Evolutionary conservation across 148 eudicot species (phyloP), one percentile per base, ranked within the genome.

Genomic region (Chenopodium berlandieri): DNA sequence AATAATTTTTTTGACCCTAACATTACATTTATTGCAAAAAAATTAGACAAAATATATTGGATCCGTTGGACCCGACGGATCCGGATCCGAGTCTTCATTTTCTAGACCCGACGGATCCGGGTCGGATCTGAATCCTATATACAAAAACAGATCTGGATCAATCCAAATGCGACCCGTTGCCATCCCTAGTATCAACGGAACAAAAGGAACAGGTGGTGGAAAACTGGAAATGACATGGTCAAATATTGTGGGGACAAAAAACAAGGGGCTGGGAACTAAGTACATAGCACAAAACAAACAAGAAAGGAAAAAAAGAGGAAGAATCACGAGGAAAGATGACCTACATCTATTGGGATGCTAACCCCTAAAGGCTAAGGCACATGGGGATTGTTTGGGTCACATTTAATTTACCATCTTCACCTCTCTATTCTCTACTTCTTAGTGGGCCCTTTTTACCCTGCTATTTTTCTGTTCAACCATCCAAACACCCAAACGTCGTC

Each of bases 381-480:
- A 80, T 84, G 83, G 76, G 60, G 23, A 50, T 20, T 80, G 75
- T 79, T 79, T 84, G 79, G 60, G 23, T 70, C 64, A 4, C 37
- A 58, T 70, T 40, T 71, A 58, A 79, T n/a, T 60, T 70, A 19
- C 37, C 34, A 46, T 71, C 71, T 58, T 71, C 71, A 70, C 67
- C 72, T 32, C 37, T 37, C 44, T 37, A 37, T 0, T 37, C 40
- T 37, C 40, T 37, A 37, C 30, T 6, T 37, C 6, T 0, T 40
- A 5, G 81, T 78, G 82, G 85, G 70, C 31, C 25, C 44, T 40
- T 40, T 40, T 78, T 14, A 73, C 37, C 68, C 67, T 79, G 27
- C 34, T 44, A 7, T 75, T 83, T 68, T 79, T 75, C 71, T 72
- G 44, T 73, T 73, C 75, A 83, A 48, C 82, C 78, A 83, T 82